Conservation (phyloP, 768 basidiomycete species). For the Leucogyrophana mollusca region DNA sequence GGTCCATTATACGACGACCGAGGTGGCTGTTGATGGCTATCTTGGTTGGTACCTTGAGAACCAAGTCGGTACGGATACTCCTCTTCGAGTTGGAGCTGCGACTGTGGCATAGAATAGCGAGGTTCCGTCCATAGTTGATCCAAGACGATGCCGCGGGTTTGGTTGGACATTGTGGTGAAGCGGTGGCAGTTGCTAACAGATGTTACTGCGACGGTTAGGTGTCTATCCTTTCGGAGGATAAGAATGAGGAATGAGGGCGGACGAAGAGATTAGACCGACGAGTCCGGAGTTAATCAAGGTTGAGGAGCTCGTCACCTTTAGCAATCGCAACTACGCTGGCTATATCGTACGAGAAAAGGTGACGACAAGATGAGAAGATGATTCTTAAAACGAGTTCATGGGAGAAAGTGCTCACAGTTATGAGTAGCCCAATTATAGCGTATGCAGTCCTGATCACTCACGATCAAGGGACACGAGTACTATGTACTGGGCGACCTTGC, state of each 20-base stretch:
- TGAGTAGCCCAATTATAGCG: no score
- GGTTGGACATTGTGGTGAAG: conserved; percentile 21
- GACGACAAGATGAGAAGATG: no score
- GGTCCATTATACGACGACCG: conserved; percentile 1
- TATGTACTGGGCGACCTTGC: no score
- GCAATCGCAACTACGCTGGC: no score
- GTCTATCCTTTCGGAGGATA: neutral
- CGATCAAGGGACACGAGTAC: no score
- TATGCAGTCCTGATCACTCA: no score
- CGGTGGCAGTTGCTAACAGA: neutral
- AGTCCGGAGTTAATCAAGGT: conserved; percentile 1
- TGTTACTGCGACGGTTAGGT: neutral
- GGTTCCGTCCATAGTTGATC: conserved; percentile 18
- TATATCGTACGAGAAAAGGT: no score
- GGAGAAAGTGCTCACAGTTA: no score
- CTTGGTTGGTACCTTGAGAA: neutral
- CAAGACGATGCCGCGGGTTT: conserved; percentile 10
- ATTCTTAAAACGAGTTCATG: no score
- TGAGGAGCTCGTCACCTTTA: neutral
- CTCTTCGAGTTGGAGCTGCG: conserved; percentile 28
- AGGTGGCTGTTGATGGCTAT: conserved; percentile 12
- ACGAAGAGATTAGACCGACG: conserved; percentile 7
- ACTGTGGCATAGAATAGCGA: conserved; percentile 10
- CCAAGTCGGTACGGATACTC: conserved; percentile 17
- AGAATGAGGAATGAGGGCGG: no score